Evolutionary conservation across 129 eudicot species (phyloP).

Genomic region (Gnaphalium uliginosum): DNA sequence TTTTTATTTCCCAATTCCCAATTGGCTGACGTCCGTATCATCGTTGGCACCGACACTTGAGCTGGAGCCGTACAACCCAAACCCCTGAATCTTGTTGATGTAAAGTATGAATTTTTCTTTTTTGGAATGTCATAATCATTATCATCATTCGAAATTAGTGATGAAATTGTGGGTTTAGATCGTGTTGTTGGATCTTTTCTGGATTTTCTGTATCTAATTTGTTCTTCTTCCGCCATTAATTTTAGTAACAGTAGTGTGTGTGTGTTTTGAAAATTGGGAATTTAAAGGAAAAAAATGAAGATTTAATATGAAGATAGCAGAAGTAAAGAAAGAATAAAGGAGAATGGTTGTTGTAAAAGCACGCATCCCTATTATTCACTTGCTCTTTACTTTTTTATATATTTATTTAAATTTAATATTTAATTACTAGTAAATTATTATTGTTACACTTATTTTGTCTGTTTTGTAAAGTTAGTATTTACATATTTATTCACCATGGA

Average conservation of each 20-base stretch:
- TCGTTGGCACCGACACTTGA: conserved; percentile 83
- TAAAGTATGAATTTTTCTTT: conserved; percentile 43
- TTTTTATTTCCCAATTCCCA: conserved; percentile 63
- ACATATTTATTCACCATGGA: no score
- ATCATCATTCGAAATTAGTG: conserved; percentile 40
- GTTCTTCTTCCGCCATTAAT: conserved; percentile 42
- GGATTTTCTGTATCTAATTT: conserved; percentile 46
- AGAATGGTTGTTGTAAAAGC: conserved; percentile 33
- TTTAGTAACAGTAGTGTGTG: conserved; percentile 1
- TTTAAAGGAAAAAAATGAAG: conserved; percentile 23
- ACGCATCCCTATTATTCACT: conserved; percentile 32
- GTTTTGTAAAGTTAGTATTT: not conserved
- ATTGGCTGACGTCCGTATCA: conserved; percentile 69
- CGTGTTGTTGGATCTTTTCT: conserved; percentile 52
- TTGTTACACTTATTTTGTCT: not conserved
- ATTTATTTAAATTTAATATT: not conserved
- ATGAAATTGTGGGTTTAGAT: conserved; percentile 59
- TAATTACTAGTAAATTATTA: not conserved
- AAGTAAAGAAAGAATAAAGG: conserved; percentile 16
- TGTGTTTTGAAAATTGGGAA: conserved; percentile 13
- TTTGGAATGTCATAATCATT: conserved; percentile 33
- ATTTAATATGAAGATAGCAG: conserved; percentile 24
- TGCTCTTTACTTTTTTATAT: not conserved
- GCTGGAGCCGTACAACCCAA: conserved; percentile 81
- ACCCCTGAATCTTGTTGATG: conserved; percentile 55